Conservation (phyloP, 208 protist genomes). For the Leishmania turanica region DNA sequence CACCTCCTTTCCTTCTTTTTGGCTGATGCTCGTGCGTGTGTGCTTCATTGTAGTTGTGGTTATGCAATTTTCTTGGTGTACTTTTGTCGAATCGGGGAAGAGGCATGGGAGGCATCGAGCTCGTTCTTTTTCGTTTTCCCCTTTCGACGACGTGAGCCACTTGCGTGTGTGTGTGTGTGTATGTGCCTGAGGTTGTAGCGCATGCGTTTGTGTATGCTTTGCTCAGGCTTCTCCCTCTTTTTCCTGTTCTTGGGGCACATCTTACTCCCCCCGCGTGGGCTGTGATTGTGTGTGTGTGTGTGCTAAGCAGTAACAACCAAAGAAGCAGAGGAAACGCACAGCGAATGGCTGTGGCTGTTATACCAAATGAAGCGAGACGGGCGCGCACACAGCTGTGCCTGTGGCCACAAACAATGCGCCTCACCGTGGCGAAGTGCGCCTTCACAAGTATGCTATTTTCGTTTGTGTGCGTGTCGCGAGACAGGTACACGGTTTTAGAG, state of each 20-base stretch:
- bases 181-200: not conserved
- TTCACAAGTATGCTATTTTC: not conserved
- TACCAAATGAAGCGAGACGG: not conserved
- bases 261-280: not conserved
- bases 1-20: conserved; percentile 12
- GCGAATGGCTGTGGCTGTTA: not conserved
- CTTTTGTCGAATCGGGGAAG: not conserved
- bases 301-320: conserved; percentile 2
- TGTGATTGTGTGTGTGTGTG: conserved; percentile 2
- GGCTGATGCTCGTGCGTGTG: not conserved
- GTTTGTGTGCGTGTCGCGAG: not conserved
- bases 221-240: not conserved
- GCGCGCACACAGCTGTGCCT: not conserved
- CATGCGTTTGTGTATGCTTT: not conserved
- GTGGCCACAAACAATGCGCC: not conserved
- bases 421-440: not conserved
- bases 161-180: not conserved
- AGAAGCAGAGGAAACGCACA: not conserved
- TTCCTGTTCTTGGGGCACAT: not conserved
- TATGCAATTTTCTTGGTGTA: not conserved
- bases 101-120: not conserved
- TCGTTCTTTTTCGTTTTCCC: conserved; percentile 1
- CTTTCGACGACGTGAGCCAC: conserved; percentile 10
- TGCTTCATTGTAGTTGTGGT: not conserved
- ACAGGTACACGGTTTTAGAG: not conserved